phyloP scores from a whole-genome alignment of 139 green algal genomes.

The Auxenochlorella pyrenoidosa region DNA sequence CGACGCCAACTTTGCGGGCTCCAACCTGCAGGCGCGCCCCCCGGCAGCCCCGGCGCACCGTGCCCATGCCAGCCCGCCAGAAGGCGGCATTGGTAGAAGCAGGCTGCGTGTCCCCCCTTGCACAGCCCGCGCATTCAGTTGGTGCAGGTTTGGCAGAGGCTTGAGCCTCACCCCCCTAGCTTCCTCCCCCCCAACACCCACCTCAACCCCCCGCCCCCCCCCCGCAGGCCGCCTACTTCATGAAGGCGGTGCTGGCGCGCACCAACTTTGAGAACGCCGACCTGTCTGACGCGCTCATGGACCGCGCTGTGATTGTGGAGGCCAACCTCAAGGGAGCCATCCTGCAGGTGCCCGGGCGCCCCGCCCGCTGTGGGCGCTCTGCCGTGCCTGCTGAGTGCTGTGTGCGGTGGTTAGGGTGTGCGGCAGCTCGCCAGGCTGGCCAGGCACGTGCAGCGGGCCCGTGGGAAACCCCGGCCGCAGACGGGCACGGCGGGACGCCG shows the following conservation, averaged over 20 bases:
- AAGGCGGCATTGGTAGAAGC: too few relatives aligned
- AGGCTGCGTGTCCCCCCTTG: background rate
- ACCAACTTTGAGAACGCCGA: constrained; percentile 80
- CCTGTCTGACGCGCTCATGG: constrained; percentile 91
- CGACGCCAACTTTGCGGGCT: constrained; percentile 40
- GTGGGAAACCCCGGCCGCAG: too few relatives aligned
- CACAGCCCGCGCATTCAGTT: too few relatives aligned
- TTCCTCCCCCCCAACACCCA: too few relatives aligned
- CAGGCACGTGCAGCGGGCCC: too few relatives aligned
- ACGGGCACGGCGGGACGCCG: too few relatives aligned
- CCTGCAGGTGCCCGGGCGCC: constrained; percentile 50
- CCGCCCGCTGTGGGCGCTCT: background rate
- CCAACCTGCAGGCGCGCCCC: constrained; percentile 26
- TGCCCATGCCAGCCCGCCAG: too few relatives aligned
- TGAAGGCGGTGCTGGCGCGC: constrained; percentile 57
- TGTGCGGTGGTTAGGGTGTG: too few relatives aligned
- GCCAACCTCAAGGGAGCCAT: constrained; percentile 83
- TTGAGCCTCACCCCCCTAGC: background rate
- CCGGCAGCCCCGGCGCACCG: too few relatives aligned
- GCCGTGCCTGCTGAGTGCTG: too few relatives aligned
- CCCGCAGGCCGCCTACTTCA: constrained; percentile 75
- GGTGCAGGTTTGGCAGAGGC: background rate
- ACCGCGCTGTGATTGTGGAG: constrained; percentile 85
- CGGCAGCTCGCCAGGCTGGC: too few relatives aligned
- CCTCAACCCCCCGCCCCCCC: background rate